Evolutionary conservation across 345 rosid species (phyloP).

Genomic region (Geranium brycei): DNA sequence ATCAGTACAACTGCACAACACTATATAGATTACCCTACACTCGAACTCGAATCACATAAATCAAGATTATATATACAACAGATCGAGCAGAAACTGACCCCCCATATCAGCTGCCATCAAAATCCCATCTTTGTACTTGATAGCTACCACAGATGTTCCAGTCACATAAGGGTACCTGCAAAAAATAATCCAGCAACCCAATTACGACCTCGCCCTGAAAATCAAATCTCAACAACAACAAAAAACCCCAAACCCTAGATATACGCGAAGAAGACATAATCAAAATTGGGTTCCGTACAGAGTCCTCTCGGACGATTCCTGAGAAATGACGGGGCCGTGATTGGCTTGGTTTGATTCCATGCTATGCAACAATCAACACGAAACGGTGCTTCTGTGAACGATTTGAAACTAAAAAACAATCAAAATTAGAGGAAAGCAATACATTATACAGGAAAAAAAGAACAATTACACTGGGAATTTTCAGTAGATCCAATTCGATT

Average conservation of each 20-base stretch:
- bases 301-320: background rate
- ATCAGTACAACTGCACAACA: background rate
- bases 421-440: background rate
- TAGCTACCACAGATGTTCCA: slow-evolving; percentile 84
- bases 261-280: background rate
- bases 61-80: background rate
- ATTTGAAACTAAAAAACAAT: too few species aligned
- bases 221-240: background rate
- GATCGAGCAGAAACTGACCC: slow-evolving; percentile 27
- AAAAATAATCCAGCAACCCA: background rate
- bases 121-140: slow-evolving; percentile 91
- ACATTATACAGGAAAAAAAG: background rate
- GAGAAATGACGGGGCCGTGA: background rate
- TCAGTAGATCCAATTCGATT: background rate
- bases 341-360: background rate
- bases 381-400: background rate
- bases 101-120: slow-evolving; percentile 97
- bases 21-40: too few species aligned
- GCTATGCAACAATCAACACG: background rate
- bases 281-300: background rate
- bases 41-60: too few species aligned
- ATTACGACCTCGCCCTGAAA: background rate
- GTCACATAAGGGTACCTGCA: slow-evolving; percentile 83
- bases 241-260: background rate
- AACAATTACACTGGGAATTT: background rate